Percentiles rank a stretch among this genome's conserved stretches.
Evolutionary conservation across 176 grass and related monocot genomes (phyloP).

Genomic region (Cenchrus americanus): DNA sequence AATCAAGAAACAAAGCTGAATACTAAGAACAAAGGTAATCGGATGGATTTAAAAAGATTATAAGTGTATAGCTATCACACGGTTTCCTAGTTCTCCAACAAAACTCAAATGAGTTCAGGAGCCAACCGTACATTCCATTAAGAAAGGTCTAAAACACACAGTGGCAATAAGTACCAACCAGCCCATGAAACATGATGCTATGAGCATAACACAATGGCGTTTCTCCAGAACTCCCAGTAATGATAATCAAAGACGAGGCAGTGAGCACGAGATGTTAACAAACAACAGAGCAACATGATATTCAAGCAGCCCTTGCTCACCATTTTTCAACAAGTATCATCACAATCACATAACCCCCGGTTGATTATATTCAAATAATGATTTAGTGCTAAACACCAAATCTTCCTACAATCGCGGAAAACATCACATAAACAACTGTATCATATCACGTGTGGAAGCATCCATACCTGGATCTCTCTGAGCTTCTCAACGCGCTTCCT

Average conservation of each 20-base stretch:
- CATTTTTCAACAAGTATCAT: neutral
- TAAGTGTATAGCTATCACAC: neutral
- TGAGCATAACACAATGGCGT: neutral
- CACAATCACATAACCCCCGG: neutral
- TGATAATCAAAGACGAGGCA: neutral
- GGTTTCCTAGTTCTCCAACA: neutral
- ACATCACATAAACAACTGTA: neutral
- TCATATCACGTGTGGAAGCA: neutral
- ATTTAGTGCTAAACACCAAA: neutral
- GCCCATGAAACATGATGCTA: neutral
- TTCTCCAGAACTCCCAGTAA: neutral
- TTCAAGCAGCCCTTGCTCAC: neutral
- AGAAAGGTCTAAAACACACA: neutral
- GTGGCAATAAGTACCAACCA: neutral
- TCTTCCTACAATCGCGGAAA: neutral
- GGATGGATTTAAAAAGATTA: neutral
- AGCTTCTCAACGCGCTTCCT: constrained; percentile 86
- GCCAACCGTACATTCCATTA: neutral
- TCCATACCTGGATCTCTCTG: constrained; percentile 73
- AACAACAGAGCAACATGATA: neutral
- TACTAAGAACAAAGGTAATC: neutral
- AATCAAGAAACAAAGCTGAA: neutral
- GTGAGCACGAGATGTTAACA: neutral
- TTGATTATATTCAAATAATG: constrained; percentile 5
- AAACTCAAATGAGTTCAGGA: neutral